Evolutionary conservation across 1,284 basidiomycete genomes (phyloP), one percentile per base, ranked within the genome.

Genomic region (Moesziomyces sp.): DNA sequence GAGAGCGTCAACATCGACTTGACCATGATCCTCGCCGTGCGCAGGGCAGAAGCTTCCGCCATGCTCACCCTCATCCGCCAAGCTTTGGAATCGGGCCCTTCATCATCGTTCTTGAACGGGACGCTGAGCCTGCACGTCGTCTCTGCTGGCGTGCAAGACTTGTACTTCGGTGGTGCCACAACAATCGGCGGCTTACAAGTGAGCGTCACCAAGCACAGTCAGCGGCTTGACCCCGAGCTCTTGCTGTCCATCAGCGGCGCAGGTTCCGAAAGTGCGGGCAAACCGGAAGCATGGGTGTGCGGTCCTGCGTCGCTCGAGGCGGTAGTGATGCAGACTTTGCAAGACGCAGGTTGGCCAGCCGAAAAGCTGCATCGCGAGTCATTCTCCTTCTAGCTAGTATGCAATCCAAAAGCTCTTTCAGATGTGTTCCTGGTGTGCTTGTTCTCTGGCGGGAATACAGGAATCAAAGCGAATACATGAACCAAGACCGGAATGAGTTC

Each of bases 231-330:
- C 9, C 48, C 62, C 16, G 58, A 61, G 14, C 26, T 58, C 26
- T 38, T 64, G 46, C 48, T 62, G 5, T 5, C 18, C 21, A 26
- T 47, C 19, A 40, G 43, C 4, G 21, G n/a, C 2, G 30, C 10
- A 3, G 19, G 21, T 9, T 2, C 26, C 9, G n/a, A n/a, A 5
- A 28, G n/a, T 5, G 51, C 10, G 16, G 58, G 21, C n/a, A 54
- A 42, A 16, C 35, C 51, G 8, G 62, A 66, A 30, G 58, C 59
- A 9, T 72, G 58, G 58, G 52, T 72, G 2, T 72, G 69, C 11
- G 69, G 62, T 14, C 53, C 58, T 35, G 63, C 69, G 19, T 26
- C 48, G 21, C 47, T 66, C 3, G 69, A 72, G 21, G 26, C 44
- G 5, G 10, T 19, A 26, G 52, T 59, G 13, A 1, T 59, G 43